Evolutionary conservation across 1,139 yeast genomes (phyloP).

Genomic region (Geotrichum candidum): DNA sequence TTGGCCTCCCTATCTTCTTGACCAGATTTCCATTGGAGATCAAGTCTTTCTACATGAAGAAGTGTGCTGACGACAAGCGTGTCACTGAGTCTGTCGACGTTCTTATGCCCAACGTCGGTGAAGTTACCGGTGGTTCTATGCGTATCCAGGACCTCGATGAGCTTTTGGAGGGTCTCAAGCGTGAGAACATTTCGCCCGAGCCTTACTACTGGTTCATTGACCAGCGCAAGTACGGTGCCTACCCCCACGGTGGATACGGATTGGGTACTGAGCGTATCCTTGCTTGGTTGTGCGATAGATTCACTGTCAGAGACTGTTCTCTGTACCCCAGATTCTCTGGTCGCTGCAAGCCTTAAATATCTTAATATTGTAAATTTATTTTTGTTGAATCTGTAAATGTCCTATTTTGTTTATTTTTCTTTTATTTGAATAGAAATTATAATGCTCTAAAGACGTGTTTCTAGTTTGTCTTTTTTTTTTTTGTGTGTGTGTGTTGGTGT

Average conservation of each 20-base stretch:
- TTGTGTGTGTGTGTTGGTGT: background rate
- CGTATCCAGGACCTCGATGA: constrained; percentile 82
- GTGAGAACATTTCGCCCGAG: constrained; percentile 78
- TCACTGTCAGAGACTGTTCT: constrained; percentile 96
- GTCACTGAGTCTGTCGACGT: constrained; percentile 98
- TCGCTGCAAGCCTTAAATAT: constrained; percentile 78
- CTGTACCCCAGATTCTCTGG: constrained; percentile 97
- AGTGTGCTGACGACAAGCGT: constrained; percentile 80
- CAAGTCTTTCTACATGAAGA: constrained; percentile 96
- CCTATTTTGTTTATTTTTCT: background rate
- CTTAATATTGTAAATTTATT: background rate
- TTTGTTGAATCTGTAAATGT: background rate
- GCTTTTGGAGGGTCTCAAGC: constrained; percentile 79
- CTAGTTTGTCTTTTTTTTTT: background rate
- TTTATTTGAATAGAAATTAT: background rate
- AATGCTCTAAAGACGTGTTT: background rate
- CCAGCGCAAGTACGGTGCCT: constrained; percentile 93
- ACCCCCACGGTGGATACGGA: constrained; percentile 99
- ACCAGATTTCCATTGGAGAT: constrained; percentile 94
- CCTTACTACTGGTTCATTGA: constrained; percentile 94
- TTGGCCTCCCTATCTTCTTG: constrained; percentile 85
- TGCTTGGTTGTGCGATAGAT: constrained; percentile 97
- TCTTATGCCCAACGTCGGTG: constrained; percentile 97
- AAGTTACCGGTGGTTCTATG: constrained; percentile 98
- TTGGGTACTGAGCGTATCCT: constrained; percentile 95